Conservation (phyloP, 2,329 filamentous ascomycete genomes). For the Penicillium concentricum region DNA sequence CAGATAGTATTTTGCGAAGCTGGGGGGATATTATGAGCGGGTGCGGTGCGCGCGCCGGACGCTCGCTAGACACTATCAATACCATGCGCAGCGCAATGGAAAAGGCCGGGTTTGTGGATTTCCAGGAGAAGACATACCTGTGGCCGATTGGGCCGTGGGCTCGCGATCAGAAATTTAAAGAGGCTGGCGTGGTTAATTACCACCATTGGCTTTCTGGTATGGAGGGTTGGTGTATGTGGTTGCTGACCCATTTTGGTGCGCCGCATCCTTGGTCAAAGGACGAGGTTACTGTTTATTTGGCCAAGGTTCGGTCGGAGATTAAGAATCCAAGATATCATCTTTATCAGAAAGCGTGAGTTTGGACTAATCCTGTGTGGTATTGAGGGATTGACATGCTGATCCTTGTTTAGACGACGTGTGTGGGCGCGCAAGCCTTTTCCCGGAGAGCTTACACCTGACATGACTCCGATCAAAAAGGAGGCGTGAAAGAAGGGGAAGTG, state of each 20-base stretch:
- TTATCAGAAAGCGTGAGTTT: conserved; percentile 5
- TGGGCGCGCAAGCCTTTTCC: conserved; percentile 7
- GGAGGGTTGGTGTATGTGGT: conserved; percentile 1
- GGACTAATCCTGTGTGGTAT: not conserved
- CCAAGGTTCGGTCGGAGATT: conserved; percentile 1
- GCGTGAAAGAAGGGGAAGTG: not conserved
- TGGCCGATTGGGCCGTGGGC: conserved; percentile 8
- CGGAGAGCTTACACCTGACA: not conserved
- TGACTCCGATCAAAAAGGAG: not conserved
- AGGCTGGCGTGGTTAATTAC: not conserved
- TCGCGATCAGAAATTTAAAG: not conserved
- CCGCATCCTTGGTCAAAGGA: conserved; percentile 7
- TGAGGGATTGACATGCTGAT: not conserved
- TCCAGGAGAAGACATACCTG: not conserved
- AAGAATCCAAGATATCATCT: conserved; percentile 1
- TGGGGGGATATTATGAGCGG: not conserved
- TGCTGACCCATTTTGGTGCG: conserved; percentile 4
- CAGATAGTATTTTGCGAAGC: not conserved
- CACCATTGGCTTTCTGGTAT: conserved; percentile 5
- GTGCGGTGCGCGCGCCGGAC: not conserved
- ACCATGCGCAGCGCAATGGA: not conserved
- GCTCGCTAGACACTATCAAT: not conserved
- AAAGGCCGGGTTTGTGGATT: conserved; percentile 1
- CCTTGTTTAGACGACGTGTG: not conserved
- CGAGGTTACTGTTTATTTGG: conserved; percentile 7